A percentile compares a stretch with the other conserved stretches of the same genome.
These are phyloP conservation scores for Sechiopsis laciniata DNA, from an alignment of 306 rosid species.

Conservation along the genomic window DNA sequence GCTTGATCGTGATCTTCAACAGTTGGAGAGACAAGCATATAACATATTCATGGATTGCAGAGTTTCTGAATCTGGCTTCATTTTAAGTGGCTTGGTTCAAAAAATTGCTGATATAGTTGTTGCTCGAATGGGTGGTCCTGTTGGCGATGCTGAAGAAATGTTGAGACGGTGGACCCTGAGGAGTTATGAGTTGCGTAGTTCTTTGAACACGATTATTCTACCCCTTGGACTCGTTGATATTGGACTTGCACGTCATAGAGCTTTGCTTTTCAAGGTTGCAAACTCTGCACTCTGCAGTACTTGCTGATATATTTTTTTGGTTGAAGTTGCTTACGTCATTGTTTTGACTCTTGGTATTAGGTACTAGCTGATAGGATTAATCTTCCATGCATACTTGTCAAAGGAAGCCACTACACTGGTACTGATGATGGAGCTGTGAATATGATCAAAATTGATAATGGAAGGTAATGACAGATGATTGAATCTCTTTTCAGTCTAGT, in stretches of 20 bases:
- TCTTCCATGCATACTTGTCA: conserved; percentile 92
- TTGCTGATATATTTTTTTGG: conserved; percentile 19
- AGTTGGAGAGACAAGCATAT: conserved; percentile 59
- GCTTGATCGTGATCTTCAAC: conserved; percentile 60
- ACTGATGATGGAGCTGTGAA: conserved; percentile 96
- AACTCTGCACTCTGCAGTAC: background rate
- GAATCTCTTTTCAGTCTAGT: background rate
- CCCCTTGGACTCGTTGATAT: conserved; percentile 86
- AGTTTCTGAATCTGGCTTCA: conserved; percentile 48
- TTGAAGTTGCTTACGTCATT: conserved; percentile 27
- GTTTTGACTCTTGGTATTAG: conserved; percentile 40
- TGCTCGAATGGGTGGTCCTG: conserved; percentile 93
- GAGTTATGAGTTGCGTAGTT: conserved; percentile 63
- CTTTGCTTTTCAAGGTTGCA: conserved; percentile 86
- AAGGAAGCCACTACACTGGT: conserved; percentile 99
- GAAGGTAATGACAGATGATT: conserved; percentile 48
- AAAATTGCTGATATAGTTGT: conserved; percentile 86
- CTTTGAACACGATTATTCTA: conserved; percentile 53
- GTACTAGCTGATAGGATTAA: conserved; percentile 90
- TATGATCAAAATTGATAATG: conserved; percentile 76
- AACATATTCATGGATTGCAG: conserved; percentile 41
- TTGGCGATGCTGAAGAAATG: conserved; percentile 73
- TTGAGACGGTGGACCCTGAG: conserved; percentile 63
- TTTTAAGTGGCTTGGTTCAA: conserved; percentile 65
- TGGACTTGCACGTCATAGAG: conserved; percentile 97